Percentiles rank a stretch among this genome's conserved stretches.
phyloP scores from a whole-genome alignment of 1,284 basidiomycete species.

The Sanghuangporus sanghuang region DNA sequence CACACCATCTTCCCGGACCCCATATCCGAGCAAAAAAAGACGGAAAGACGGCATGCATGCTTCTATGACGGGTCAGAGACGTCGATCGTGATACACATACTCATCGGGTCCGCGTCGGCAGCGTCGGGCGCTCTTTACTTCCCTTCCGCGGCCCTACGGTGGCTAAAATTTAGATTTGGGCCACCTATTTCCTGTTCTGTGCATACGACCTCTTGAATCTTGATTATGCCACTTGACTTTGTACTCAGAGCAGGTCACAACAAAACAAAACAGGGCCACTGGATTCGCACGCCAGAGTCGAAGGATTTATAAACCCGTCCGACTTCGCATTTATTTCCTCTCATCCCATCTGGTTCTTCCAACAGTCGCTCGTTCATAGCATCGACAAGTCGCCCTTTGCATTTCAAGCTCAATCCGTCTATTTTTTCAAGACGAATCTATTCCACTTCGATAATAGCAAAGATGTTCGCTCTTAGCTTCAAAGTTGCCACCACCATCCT shows the following conservation, averaged over 20 bases:
- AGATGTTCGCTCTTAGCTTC: neutral
- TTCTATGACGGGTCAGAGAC: too few relatives aligned
- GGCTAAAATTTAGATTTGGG: neutral
- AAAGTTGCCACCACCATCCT: conserved; percentile 11
- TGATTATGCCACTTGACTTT: neutral
- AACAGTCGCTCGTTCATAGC: neutral
- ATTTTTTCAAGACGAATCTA: neutral
- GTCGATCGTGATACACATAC: too few relatives aligned
- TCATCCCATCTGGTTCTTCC: neutral
- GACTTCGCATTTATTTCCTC: neutral
- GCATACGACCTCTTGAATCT: neutral
- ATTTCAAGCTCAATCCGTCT: neutral
- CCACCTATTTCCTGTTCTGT: neutral
- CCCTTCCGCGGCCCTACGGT: neutral
- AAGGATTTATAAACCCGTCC: neutral
- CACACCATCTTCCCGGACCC: too few relatives aligned
- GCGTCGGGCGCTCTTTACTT: neutral
- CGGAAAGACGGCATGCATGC: too few relatives aligned
- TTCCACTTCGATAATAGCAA: neutral
- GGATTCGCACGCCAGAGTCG: neutral
- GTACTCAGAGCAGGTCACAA: too few relatives aligned
- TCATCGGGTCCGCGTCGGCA: neutral
- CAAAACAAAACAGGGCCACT: too few relatives aligned
- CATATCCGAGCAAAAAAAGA: too few relatives aligned
- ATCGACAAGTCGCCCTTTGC: neutral